Evolutionary conservation across 352 stramenopile species (phyloP).

Genomic region (Globisporangium paroecandrum): DNA sequence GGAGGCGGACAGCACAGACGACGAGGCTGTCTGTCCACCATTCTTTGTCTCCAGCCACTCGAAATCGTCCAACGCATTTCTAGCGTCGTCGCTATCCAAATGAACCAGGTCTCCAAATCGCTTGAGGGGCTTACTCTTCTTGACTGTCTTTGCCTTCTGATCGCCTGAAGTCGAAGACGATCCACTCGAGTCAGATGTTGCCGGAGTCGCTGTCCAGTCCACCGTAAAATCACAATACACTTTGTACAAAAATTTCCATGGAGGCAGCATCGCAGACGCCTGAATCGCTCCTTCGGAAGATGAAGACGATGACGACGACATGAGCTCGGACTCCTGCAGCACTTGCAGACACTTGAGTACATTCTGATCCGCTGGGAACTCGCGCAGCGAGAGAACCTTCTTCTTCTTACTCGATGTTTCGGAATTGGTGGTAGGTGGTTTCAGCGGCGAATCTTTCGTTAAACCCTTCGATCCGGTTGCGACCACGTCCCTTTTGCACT

Average conservation of each 20-base stretch:
- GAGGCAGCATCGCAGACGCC: conserved; percentile 23
- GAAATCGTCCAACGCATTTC: conserved; percentile 10
- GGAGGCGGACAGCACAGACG: not conserved
- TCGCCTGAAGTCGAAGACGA: not conserved
- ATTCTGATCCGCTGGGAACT: conserved; percentile 68
- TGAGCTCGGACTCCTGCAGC: conserved; percentile 27
- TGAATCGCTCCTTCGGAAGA: not conserved
- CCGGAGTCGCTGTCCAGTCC: conserved; percentile 33
- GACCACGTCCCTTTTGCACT: not conserved
- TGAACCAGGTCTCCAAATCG: conserved; percentile 5
- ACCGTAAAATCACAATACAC: conserved; percentile 69
- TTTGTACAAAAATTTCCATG: conserved; percentile 77
- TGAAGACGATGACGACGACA: not conserved
- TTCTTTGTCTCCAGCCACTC: conserved; percentile 20
- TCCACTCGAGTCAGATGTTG: conserved; percentile 4
- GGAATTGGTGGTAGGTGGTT: not conserved
- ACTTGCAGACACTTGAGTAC: conserved; percentile 75
- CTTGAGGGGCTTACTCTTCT: conserved; percentile 5
- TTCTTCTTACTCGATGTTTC: not conserved
- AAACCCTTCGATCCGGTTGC: not conserved
- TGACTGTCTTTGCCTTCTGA: conserved; percentile 11
- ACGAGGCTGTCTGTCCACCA: not conserved
- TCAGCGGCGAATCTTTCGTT: not conserved
- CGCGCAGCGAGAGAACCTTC: conserved; percentile 23
- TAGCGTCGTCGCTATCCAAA: not conserved